These are phyloP conservation scores for Gentiana straminea DNA, from an alignment of 257 asterid genomes.

Conservation along the genomic window DNA sequence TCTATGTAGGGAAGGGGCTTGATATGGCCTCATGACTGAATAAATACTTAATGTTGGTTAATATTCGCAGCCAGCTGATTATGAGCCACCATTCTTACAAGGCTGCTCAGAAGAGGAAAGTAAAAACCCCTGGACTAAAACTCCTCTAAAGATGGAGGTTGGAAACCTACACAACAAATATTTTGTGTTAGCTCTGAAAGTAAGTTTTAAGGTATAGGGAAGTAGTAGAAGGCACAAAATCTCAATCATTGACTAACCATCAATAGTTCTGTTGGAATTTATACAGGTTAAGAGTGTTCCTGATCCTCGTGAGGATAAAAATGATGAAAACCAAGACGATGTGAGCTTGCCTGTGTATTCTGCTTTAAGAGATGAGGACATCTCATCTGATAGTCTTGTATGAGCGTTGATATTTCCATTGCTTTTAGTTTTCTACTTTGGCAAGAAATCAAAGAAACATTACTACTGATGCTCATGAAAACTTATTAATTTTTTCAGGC, in stretches of 20 bases:
- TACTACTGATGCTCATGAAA: conserved; percentile 4
- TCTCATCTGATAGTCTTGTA: conserved; percentile 78
- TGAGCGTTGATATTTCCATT: conserved; percentile 8
- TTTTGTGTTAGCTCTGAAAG: conserved; percentile 26
- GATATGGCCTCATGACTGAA: too few species aligned
- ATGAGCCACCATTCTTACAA: conserved; percentile 92
- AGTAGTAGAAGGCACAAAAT: conserved; percentile 6
- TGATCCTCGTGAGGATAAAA: conserved; percentile 93
- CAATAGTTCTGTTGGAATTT: conserved; percentile 8
- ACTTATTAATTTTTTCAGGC: conserved; percentile 32
- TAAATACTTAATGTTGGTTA: conserved; percentile 15
- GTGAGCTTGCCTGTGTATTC: conserved; percentile 66
- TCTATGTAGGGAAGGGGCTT: too few species aligned
- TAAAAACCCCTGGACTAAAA: conserved; percentile 66
- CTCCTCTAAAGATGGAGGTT: conserved; percentile 80
- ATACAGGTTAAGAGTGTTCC: conserved; percentile 88
- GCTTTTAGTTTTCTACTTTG: conserved; percentile 7
- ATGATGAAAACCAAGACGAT: conserved; percentile 49
- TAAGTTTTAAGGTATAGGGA: conserved; percentile 3
- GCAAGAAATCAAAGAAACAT: background rate
- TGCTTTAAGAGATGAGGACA: conserved; percentile 34
- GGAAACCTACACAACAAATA: conserved; percentile 91
- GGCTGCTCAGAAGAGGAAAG: conserved; percentile 84
- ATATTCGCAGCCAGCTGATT: conserved; percentile 68
- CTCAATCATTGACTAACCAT: conserved; percentile 7